Evolutionary conservation across 345 rosid genomes (phyloP).

Genomic region (Ricinus communis): DNA sequence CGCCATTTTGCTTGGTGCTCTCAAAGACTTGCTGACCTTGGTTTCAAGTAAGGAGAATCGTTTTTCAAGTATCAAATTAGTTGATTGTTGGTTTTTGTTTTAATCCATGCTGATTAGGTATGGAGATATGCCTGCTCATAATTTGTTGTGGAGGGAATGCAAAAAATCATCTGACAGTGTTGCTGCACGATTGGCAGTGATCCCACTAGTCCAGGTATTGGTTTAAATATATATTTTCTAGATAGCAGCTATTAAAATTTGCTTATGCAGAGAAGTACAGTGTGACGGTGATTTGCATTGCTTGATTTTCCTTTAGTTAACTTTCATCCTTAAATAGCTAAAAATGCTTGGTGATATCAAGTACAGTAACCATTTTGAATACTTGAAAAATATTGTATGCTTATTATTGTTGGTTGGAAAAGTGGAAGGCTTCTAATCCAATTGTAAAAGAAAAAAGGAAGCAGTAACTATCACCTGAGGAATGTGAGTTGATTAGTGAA

Average conservation of each 20-base stretch:
- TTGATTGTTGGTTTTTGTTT: constrained; percentile 8
- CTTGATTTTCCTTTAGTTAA: background rate
- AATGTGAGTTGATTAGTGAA: background rate
- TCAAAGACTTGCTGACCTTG: constrained; percentile 84
- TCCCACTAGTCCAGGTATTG: constrained; percentile 71
- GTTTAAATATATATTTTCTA: constrained; percentile 50
- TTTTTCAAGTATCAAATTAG: background rate
- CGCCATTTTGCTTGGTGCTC: constrained; percentile 96
- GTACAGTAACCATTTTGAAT: background rate
- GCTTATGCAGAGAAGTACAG: background rate
- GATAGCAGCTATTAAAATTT: background rate
- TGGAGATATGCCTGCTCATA: constrained; percentile 96
- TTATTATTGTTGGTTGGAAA: background rate
- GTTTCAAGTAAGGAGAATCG: constrained; percentile 58
- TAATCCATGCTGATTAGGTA: constrained; percentile 40
- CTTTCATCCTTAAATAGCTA: background rate
- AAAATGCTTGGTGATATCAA: background rate
- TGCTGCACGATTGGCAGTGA: constrained; percentile 84
- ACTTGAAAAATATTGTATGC: background rate
- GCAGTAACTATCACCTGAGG: background rate
- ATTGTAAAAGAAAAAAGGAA: background rate
- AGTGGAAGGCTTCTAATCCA: background rate
- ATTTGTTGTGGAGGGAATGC: constrained; percentile 85
- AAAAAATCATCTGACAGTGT: constrained; percentile 74
- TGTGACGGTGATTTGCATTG: background rate